phyloP scores from a whole-genome alignment of 1,284 basidiomycete genomes.

The Paramarasmius palmivorus region DNA sequence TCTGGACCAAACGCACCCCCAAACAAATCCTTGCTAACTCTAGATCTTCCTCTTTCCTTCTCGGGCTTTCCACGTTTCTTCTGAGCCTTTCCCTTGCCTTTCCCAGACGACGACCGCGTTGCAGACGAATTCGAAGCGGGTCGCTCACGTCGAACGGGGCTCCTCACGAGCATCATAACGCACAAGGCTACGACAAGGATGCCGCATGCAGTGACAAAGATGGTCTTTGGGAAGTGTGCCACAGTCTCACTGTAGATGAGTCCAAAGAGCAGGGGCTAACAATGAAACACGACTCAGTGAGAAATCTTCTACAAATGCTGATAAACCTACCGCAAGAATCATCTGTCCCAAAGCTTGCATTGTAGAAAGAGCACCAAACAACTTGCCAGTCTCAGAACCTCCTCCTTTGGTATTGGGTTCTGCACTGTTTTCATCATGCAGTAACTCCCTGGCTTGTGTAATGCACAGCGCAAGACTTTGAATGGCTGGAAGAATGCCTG shows the following conservation, averaged over 20 bases:
- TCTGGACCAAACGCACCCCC: conserved; percentile 9
- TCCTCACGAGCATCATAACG: conserved; percentile 53
- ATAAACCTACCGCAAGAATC: conserved; percentile 62
- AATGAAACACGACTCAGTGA: conserved; percentile 7
- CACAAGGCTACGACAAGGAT: conserved; percentile 49
- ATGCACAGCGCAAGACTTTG: conserved; percentile 74
- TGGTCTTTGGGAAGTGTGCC: conserved; percentile 61
- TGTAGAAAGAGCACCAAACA: conserved; percentile 71
- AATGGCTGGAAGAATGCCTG: conserved; percentile 62
- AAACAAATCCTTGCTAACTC: conserved; percentile 54
- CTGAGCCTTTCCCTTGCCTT: conserved; percentile 20
- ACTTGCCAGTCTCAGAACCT: conserved; percentile 45
- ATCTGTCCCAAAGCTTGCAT: conserved; percentile 65
- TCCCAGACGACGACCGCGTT: conserved; percentile 21
- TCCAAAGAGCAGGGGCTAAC: conserved; percentile 69
- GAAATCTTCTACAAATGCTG: conserved; percentile 7
- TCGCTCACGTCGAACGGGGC: conserved; percentile 30
- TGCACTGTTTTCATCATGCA: conserved; percentile 15
- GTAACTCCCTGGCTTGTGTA: conserved; percentile 53
- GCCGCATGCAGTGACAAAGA: conserved; percentile 59
- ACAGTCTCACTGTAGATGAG: conserved; percentile 68
- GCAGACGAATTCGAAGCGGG: neutral
- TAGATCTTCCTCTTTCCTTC: conserved; percentile 52
- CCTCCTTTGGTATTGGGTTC: conserved; percentile 15
- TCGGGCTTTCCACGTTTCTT: conserved; percentile 10